Evolutionary conservation across 176 grass and related monocot species (phyloP).

Genomic region (Tuctoria greenei): DNA sequence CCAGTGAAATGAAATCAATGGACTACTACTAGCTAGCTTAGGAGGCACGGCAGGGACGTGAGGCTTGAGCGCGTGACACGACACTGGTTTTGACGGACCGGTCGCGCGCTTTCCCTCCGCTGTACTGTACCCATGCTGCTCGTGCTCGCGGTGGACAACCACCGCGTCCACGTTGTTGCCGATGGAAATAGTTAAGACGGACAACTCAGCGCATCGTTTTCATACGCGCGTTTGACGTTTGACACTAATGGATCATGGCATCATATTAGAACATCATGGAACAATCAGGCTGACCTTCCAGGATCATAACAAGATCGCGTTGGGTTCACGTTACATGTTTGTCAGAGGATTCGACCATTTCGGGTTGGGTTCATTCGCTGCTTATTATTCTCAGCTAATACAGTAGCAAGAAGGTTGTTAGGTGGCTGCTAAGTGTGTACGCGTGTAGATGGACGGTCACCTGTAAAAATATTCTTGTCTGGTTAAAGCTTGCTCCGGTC

Average conservation of each 20-base stretch:
- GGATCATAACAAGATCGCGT: not conserved
- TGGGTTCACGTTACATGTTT: not conserved
- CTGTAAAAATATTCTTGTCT: not conserved
- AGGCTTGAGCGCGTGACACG: not conserved
- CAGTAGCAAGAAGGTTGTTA: not conserved
- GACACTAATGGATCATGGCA: not conserved
- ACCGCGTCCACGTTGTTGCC: not conserved
- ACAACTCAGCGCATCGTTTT: not conserved
- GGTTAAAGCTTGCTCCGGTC: no score
- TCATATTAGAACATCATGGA: not conserved
- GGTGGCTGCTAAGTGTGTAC: not conserved
- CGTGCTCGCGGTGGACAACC: not conserved
- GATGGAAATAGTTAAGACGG: not conserved
- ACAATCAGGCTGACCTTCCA: not conserved
- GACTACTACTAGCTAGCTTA: no score
- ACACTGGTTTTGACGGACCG: not conserved
- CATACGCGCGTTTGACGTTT: not conserved
- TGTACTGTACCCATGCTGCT: no score
- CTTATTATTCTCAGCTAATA: not conserved
- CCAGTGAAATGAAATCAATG: no score
- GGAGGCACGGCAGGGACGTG: not conserved
- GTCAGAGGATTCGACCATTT: not conserved
- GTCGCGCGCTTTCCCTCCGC: not conserved
- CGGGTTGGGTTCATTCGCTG: no score
- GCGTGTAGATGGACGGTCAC: not conserved